Base-by-base conservation (phyloP, 2,329 filamentous ascomycete genomes). In the Trichoderma semiorbis region DNA sequence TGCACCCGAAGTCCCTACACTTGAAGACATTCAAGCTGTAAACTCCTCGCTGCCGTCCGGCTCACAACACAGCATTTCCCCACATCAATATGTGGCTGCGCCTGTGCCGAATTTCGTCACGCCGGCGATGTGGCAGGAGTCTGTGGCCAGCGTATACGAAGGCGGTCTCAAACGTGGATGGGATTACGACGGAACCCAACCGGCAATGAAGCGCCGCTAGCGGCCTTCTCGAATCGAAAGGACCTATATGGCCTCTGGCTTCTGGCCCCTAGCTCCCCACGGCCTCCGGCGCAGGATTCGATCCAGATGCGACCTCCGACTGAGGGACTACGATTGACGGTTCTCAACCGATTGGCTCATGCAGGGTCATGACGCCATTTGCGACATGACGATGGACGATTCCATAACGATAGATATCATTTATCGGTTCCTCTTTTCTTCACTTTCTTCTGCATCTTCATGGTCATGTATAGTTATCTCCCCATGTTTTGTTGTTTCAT, bases 71-170 rank as follows among this genome's bases (percentile, higher is more conserved):
- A 63, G 65, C 50, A 80, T 88, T 61, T 80, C 84, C 3, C 82
- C 85, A 67, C 83, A 86, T 73, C 84, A 86, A 74, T 90, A 88
- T 77, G 82, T 87, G 34, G 82, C 84, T 32, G 83, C 86, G 8
- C 83, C 87, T 3, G 84, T 88, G 64, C 84, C 86, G 71, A 84
- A 84, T 32, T 92, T 91, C 78, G 87, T 92, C 74, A 92, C 89
- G 11, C 89, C 90, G 5, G 89, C 89, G 72, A 92, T 92, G 90
- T 92, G 90, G 90, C 90, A 91, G 78, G 89, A 92, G 77, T 91
- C 89, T 14, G 90, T 92, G 69, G 90, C 90, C 14, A 91, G 88
- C 75, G 90, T 91, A 6, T 91, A 91, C 78, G 89, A 91, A 76
- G 87, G 88, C 57, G 89, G 89, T 5, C 79, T 91, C 62, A 91